Evolutionary conservation across 768 basidiomycete species (phyloP), one percentile per base, ranked within the genome.

Genomic region (Podaxis carcinomalis): DNA sequence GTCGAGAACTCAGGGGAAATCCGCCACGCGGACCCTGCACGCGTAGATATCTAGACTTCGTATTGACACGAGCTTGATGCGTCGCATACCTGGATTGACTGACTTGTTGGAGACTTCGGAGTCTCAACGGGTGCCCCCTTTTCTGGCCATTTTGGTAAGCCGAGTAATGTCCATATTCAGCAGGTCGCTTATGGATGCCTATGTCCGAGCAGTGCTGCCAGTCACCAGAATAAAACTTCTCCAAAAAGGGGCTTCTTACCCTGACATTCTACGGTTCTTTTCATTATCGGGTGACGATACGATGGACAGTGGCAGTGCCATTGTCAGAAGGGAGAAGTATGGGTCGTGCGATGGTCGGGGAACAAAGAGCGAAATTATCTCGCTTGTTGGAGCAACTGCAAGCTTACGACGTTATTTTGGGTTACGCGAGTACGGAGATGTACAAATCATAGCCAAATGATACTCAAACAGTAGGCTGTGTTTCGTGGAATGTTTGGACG

Each of bases 201-300:
- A 28, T 28, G 50, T 32, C 16, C 50, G 25, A 25, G 10, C 23
- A 51, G 40, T 19, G 28, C 28, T 32, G 28, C 7, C 28, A 58
- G 44, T 25, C 60, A n/a, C 52, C 56, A 46, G 47, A 56, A 42
- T 51, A 51, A 57, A 57, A 47, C 40, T 47, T 16, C 56, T 40
- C 44, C 21, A 14, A 27, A 49, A 47, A 49, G n/a, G 49, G 44
- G 25, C 44, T 19, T 19, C 37, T 23, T 27, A 21, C 21, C 36
- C 19, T 19, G 42, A 23, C 32, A 23, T 44, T 9, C 42, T 25
- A 2, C 16, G n/a, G 19, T 23, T 59, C 36, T 25, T 28, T 46
- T 46, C 27, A 40, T 64, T 32, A 42, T 47, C 42, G 28, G 23
- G 50, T 59, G 37, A 59, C 44, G 50, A 42, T 50, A 59, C 50